phyloP scores from a whole-genome alignment of 768 basidiomycete genomes.

The Suillus decipiens region DNA sequence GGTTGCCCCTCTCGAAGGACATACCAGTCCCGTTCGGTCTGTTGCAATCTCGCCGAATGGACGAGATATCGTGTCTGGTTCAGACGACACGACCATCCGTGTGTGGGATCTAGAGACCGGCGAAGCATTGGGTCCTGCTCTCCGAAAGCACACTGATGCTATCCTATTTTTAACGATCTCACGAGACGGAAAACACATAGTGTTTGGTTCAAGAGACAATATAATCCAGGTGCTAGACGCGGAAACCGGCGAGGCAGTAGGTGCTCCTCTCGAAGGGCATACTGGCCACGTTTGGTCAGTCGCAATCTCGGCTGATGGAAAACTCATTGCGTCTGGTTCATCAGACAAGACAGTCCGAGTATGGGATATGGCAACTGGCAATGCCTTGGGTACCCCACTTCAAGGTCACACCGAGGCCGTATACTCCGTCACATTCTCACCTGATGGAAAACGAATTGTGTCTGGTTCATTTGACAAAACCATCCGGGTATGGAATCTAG shows the following conservation, averaged over 20 bases:
- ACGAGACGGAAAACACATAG: not conserved
- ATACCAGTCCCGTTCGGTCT: not conserved
- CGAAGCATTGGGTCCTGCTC: conserved; percentile 5
- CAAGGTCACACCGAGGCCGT: conserved; percentile 15
- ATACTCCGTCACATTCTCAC: conserved; percentile 6
- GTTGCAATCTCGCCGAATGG: conserved; percentile 12
- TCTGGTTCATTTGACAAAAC: conserved; percentile 5
- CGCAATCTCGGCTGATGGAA: not conserved
- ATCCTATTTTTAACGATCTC: not conserved
- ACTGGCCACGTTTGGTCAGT: not conserved
- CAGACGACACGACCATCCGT: not conserved
- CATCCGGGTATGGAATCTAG: conserved; percentile 25
- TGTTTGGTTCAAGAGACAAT: conserved; percentile 5
- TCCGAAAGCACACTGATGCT: conserved; percentile 1
- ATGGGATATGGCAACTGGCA: conserved; percentile 2
- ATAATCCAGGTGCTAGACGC: not conserved
- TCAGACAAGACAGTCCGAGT: conserved; percentile 2
- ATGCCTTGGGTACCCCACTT: not conserved
- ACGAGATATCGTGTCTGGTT: conserved; percentile 3
- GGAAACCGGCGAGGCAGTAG: not conserved
- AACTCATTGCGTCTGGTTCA: conserved; percentile 3
- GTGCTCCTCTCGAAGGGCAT: not conserved
- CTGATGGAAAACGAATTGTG: not conserved
- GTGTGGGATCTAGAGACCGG: conserved; percentile 9
- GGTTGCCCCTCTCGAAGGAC: not conserved